These are phyloP conservation scores for Monilinia aucupariae DNA, from an alignment of 2,329 filamentous ascomycete species.

Conservation along the genomic window DNA sequence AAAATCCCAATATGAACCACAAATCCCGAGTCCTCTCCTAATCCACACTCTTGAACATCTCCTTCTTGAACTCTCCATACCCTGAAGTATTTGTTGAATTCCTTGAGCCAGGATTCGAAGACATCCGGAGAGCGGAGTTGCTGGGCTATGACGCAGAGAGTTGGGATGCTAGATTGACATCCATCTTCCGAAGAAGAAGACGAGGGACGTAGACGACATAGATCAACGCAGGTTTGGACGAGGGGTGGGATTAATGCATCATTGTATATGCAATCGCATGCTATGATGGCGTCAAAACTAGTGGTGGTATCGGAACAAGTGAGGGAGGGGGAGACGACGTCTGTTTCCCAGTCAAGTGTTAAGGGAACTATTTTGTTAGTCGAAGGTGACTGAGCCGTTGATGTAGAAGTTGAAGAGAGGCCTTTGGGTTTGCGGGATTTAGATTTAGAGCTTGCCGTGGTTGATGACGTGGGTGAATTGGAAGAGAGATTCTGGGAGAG, in stretches of 20 bases:
- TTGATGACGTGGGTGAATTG: conserved; percentile 35
- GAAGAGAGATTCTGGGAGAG: conserved; percentile 70
- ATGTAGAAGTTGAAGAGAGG: conserved; percentile 3
- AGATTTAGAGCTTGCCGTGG: background rate
- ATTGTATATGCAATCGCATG: conserved; percentile 95
- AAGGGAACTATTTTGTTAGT: conserved; percentile 11
- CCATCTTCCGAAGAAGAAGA: background rate
- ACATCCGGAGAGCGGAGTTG: conserved; percentile 82
- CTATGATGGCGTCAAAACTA: conserved; percentile 68
- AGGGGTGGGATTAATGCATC: conserved; percentile 76
- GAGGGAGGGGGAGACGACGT: conserved; percentile 24
- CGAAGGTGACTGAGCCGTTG: background rate
- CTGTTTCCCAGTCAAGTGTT: conserved; percentile 76
- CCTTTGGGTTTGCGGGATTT: conserved; percentile 26
- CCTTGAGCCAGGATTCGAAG: conserved; percentile 72
- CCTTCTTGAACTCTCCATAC: conserved; percentile 62
- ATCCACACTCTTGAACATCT: background rate
- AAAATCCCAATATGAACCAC: conserved; percentile 74
- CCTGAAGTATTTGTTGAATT: conserved; percentile 60
- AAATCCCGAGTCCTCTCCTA: conserved; percentile 59
- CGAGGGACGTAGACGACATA: conserved; percentile 54
- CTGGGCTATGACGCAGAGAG: conserved; percentile 78
- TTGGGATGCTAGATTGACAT: conserved; percentile 40
- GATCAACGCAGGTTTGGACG: conserved; percentile 72
- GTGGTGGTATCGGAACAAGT: conserved; percentile 28